phyloP scores from a whole-genome alignment of 2,329 filamentous ascomycete genomes.

The Dactylellina parvicollis region DNA sequence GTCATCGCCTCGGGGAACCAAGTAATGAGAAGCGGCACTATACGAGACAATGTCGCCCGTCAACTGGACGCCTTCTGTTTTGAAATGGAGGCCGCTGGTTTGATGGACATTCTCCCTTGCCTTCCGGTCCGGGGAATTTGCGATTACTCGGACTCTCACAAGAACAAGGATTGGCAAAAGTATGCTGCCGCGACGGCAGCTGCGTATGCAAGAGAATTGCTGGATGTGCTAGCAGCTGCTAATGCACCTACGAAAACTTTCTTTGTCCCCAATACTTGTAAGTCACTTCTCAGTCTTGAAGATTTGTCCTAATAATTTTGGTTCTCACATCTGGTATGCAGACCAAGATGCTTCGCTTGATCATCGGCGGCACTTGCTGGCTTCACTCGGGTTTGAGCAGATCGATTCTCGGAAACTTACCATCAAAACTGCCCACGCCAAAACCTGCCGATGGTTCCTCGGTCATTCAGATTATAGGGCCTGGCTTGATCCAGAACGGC shows the following conservation, averaged over 20 bases:
- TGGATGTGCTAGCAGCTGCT: slow-evolving; percentile 13
- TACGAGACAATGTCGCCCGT: slow-evolving; percentile 27
- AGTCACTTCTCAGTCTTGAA: background rate
- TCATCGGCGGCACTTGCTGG: slow-evolving; percentile 55
- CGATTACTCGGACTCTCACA: slow-evolving; percentile 49
- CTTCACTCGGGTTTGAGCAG: slow-evolving; percentile 61
- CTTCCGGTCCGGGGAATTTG: slow-evolving; percentile 40
- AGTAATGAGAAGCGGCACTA: slow-evolving; percentile 32
- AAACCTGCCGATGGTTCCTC: slow-evolving; percentile 63
- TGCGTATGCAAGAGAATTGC: slow-evolving; percentile 35
- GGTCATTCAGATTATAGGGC: slow-evolving; percentile 59
- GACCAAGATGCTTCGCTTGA: background rate
- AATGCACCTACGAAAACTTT: background rate
- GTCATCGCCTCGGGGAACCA: slow-evolving; percentile 43
- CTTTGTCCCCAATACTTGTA: background rate
- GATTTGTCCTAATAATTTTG: slow-evolving; percentile 2
- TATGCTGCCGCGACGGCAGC: slow-evolving; percentile 35
- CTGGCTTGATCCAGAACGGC: slow-evolving; percentile 61
- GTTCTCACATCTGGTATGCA: background rate
- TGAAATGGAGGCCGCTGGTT: slow-evolving; percentile 44
- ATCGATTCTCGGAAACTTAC: slow-evolving; percentile 61
- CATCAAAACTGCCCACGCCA: slow-evolving; percentile 61
- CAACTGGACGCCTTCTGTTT: slow-evolving; percentile 41
- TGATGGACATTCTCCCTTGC: slow-evolving; percentile 48
- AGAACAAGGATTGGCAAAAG: slow-evolving; percentile 44